Percentiles rank a stretch among this genome's conserved stretches.
These are phyloP conservation scores for Graphilbum fragrans DNA, from an alignment of 2,329 filamentous ascomycete genomes.

Conservation along the genomic window DNA sequence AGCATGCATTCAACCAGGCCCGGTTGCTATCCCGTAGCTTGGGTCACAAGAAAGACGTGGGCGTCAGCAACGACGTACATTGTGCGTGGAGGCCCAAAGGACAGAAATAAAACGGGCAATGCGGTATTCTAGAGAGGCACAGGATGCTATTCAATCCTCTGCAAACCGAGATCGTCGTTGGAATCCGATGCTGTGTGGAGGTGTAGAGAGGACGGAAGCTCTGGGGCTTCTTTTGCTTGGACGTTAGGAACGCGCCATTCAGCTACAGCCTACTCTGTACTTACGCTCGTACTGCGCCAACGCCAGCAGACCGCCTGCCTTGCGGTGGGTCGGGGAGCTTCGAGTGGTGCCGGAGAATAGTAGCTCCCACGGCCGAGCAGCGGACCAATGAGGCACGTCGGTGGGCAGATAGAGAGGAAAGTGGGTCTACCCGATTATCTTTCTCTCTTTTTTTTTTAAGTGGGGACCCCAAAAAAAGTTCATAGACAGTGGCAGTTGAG, in stretches of 20 bases:
- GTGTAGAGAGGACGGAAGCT: not conserved
- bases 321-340: constrained; percentile 3
- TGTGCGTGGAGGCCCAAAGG: no score
- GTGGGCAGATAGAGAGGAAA: no score
- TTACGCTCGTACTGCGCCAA: no score
- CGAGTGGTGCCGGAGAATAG: constrained; percentile 7
- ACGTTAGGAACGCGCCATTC: constrained; percentile 15
- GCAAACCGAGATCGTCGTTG: no score
- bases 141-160: not conserved
- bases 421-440: no score
- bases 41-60: not conserved
- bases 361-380: no score
- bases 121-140: no score
- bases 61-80: not conserved
- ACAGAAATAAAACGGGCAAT: no score
- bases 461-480: constrained; percentile 11
- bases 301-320: not conserved
- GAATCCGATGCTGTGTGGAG: not conserved
- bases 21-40: no score
- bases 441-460: constrained; percentile 6
- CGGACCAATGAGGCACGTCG: no score
- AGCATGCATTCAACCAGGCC: no score
- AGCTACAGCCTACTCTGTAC: constrained; percentile 27
- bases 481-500: not conserved
- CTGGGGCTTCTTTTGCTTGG: not conserved